Base-by-base conservation (phyloP, 108 stramenopile species). In the Skeletonema marinoi region DNA sequence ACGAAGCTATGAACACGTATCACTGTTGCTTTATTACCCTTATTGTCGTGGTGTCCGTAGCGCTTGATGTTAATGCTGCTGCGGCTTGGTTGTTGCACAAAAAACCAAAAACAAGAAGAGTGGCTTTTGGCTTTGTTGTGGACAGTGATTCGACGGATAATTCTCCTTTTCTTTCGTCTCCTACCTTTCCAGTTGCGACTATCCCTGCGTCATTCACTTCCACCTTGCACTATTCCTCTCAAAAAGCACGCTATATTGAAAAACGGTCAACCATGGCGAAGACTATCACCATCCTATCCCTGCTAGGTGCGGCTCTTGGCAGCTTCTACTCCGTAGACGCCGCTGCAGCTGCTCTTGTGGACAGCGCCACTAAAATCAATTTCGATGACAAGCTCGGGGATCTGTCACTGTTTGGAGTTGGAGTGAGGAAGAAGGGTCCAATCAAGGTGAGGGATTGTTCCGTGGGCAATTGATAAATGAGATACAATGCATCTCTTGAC, bases 341-440 rank as follows among this genome's bases (percentile, higher is more conserved):
- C 4, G 44, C 44, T 4, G 44, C 44, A 3, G 44, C 44, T 46
- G 86, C 78, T 4, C 70, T 90, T 80, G 79, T 80, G 32, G 92
- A 93, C 70, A 71, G 67, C 32, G 89, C 90, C 6, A 93, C 92
- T 2, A 89, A 89, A 32, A 91, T 93, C 44, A 44, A 69, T 10
- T 93, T 93, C 69, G 78, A 77, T 17, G 61, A 68, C 36, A 75
- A 58, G 16, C 48, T 83, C 31, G 86, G 78, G 13, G 85, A 70
- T 48, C 73, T 90, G 13, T 38, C 63, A 7, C 63, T 93, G 65
- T 89, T 91, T 67, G 92, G 92, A 13, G 92, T 91, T 10, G 92
- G 92, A 33, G 92, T 91, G 13, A 72, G 92, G n/a, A 86, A 83
- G 68, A 93, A 93, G 77, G 92, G 92, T 32, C 92, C 92, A 33